phyloP scores from a whole-genome alignment of 495 filamentous ascomycete genomes.

The Penicillium chermesinum region DNA sequence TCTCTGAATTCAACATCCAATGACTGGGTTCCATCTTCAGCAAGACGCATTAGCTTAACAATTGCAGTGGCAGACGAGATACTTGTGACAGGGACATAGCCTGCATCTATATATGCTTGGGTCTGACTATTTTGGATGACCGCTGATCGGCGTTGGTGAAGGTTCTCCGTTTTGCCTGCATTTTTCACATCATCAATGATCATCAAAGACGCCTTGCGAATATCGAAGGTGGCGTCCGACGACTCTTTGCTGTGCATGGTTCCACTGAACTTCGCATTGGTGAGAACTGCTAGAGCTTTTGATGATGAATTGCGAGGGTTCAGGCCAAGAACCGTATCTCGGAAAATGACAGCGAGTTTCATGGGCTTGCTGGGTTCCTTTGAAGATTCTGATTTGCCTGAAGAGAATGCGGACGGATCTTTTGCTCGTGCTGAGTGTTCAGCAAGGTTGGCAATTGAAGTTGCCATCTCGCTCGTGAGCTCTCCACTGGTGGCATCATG shows the following conservation, averaged over 20 bases:
- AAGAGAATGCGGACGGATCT: constrained; percentile 14
- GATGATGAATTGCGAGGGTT: constrained; percentile 73
- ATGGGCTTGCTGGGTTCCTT: constrained; percentile 42
- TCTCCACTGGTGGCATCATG: constrained; percentile 68
- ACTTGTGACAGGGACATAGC: constrained; percentile 78
- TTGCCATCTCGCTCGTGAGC: constrained; percentile 67
- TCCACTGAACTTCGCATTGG: constrained; percentile 64
- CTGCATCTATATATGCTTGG: constrained; percentile 57
- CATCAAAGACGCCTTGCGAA: constrained; percentile 76
- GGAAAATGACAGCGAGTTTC: constrained; percentile 66
- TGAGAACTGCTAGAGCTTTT: constrained; percentile 71
- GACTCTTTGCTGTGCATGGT: constrained; percentile 55
- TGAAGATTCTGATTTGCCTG: constrained; percentile 10
- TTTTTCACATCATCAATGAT: constrained; percentile 71
- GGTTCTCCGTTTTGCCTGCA: constrained; percentile 40
- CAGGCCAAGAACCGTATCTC: constrained; percentile 76
- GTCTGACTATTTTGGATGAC: constrained; percentile 55
- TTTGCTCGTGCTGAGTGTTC: constrained; percentile 33
- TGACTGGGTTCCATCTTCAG: constrained; percentile 52
- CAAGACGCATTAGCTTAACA: constrained; percentile 50
- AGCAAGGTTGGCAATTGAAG: constrained; percentile 72
- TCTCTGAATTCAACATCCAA: constrained; percentile 78
- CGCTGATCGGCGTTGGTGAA: constrained; percentile 41
- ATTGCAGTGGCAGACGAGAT: constrained; percentile 71
- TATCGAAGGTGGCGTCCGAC: constrained; percentile 55